Evolutionary conservation across 352 stramenopile genomes (phyloP).

Genomic region (Globisporangium echinulatum): DNA sequence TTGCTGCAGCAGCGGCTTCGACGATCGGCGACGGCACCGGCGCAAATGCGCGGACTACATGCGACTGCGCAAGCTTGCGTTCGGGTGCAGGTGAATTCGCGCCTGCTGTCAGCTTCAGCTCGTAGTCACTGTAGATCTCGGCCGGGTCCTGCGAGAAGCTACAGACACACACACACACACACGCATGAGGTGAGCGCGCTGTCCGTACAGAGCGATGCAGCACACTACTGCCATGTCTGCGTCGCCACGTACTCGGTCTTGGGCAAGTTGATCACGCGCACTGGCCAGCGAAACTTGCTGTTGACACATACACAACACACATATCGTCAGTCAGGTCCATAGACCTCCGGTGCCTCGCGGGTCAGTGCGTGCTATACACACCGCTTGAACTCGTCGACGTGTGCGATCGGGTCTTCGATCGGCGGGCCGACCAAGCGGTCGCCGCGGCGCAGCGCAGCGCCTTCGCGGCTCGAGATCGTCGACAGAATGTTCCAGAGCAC

Average conservation of each 20-base stretch:
- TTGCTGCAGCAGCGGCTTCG: constrained; percentile 21
- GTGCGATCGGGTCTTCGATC: constrained; percentile 35
- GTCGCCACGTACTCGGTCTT: constrained; percentile 35
- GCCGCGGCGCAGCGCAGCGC: constrained; percentile 23
- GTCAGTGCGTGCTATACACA: constrained; percentile 1
- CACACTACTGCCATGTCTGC: too few species aligned
- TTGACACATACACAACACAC: not conserved
- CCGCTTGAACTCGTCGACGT: constrained; percentile 38
- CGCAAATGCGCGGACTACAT: constrained; percentile 25
- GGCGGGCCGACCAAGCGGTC: constrained; percentile 28
- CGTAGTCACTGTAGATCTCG: constrained; percentile 47
- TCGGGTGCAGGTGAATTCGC: too few species aligned
- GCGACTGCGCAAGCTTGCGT: not conserved
- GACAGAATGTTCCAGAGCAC: constrained; percentile 20
- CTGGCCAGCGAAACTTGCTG: constrained; percentile 78
- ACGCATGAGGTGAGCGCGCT: too few species aligned
- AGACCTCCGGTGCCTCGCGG: not conserved
- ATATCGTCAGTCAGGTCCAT: not conserved
- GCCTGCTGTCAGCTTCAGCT: constrained; percentile 13
- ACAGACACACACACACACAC: not conserved
- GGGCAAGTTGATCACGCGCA: constrained; percentile 53
- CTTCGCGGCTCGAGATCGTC: constrained; percentile 25
- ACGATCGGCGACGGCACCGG: constrained; percentile 34
- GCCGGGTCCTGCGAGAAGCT: constrained; percentile 44
- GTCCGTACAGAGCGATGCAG: too few species aligned